Evolutionary conservation across 352 stramenopile species (phyloP).

Genomic region (Phytopythium ostracodes): DNA sequence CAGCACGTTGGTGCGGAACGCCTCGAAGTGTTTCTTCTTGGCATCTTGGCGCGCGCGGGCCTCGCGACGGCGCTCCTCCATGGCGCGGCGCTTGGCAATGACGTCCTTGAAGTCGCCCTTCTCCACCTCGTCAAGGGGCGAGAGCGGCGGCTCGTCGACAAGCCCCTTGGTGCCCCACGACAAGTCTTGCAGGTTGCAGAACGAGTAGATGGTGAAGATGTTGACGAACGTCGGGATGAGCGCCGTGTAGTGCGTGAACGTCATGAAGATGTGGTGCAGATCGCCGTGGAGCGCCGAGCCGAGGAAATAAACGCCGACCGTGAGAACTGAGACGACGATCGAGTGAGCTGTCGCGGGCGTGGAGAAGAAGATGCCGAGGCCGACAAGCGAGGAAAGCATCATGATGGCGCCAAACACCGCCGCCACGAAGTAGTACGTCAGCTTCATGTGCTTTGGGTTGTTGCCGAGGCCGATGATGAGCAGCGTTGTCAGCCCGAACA

Average conservation of each 20-base stretch:
- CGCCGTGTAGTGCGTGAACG: conserved; percentile 85
- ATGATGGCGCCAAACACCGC: conserved; percentile 73
- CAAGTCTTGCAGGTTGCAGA: conserved; percentile 87
- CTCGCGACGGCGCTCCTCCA: conserved; percentile 67
- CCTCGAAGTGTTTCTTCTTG: conserved; percentile 76
- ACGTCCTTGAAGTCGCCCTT: conserved; percentile 86
- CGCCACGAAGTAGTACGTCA: conserved; percentile 81
- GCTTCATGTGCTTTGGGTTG: conserved; percentile 86
- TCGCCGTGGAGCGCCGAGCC: conserved; percentile 75
- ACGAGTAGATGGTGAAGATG: conserved; percentile 89
- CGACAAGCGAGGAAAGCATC: conserved; percentile 72
- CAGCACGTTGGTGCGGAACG: conserved; percentile 82
- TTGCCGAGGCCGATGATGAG: conserved; percentile 86
- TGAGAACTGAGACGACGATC: conserved; percentile 61
- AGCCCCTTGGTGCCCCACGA: conserved; percentile 85
- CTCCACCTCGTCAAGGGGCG: conserved; percentile 46
- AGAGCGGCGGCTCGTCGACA: conserved; percentile 42
- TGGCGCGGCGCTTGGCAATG: conserved; percentile 62
- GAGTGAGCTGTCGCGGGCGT: conserved; percentile 42
- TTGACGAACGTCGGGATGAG: conserved; percentile 88
- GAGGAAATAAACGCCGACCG: conserved; percentile 80
- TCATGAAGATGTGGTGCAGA: conserved; percentile 82
- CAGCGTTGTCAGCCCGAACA: conserved; percentile 76
- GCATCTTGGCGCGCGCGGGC: conserved; percentile 49
- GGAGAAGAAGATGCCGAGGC: conserved; percentile 74